Base-by-base conservation (phyloP, 1,284 basidiomycete genomes). In the Apiotrichum laibachii region DNA sequence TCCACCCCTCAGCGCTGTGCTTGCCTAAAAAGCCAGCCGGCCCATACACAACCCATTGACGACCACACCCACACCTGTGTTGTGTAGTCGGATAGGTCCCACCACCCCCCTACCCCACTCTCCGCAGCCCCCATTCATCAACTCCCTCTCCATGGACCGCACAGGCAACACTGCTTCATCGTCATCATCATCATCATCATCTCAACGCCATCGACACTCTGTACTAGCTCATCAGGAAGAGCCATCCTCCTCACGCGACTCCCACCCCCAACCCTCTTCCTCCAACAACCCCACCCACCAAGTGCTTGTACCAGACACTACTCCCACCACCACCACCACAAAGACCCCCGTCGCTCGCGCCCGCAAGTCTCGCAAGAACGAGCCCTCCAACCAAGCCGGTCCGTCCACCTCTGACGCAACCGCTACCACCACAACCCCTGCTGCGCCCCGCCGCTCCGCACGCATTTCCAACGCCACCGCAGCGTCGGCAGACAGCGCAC, bases 391-490 rank as follows among this genome's bases (percentile, higher is more conserved):
- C 31, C 22, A 43, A 39, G 19, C 53, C 34, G 26, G 59, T 39
- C 11, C 40, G 16, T 54, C 53, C 19, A 47, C 53, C 12, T 33
- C 44, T 21, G 31, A 39, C 44, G 48, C 55, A 42, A 37, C 48
- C 45, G 31, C n/a, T 42, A 55, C 63, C 33, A 48, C 31, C 22
- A 31, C 26, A 31, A 31, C 26, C 37, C 35, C 50, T 34, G 42
- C 37, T 34, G 39, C 49, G 0, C 63, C 55, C 26, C 70, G 72
- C 37, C 70, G 72, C 22, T 73, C 72, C 5, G 62, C 72, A 26
- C 69, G 72, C 12, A 57, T 73, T 19, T 72, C 70, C 11, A 52
- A 64, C 44, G 59, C 61, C 22, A 57, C 64, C 35, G 55, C 56
- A 10, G 50, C 54, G 10, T 55, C 64, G 16, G 45, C 60, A 15